Evolutionary conservation across 106 monocot genomes (phyloP), one percentile per base, ranked within the genome.

Genomic region (Platanthera guangdongensis): DNA sequence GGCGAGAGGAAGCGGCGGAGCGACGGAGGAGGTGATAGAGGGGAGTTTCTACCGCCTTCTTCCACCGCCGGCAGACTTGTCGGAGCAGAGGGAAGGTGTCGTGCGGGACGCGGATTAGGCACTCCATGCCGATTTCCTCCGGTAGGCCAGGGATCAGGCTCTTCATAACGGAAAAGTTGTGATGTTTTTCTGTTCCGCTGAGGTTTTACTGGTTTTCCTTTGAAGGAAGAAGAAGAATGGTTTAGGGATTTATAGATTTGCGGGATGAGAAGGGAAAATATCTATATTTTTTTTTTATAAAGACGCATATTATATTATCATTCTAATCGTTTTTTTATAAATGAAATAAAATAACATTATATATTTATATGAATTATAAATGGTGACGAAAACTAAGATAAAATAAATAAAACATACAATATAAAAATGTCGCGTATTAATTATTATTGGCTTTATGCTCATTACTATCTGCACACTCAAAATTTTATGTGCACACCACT

Each of bases 131-230:
- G 6, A 90, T 59, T 48, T 90, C 90, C 30, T 85, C 85, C 14
- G 91, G 91, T 4, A 91, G 39, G 2, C 88, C 91, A 0, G 88
- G 87, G 13, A 91, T 88, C 39, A 90, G 70, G 12, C 75, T 22
- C 21, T 63, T 25, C 63, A 63, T 63, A 19, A 8, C 21, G 55
- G 55, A 14, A 13, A 55, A 55, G 12, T 16, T 7, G 13, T 21
- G 60, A 4, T 63, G 4, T 63, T 63, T 25, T 19, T 21, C n/a
- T 19, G 5, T 63, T 14, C 25, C 19, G 8, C 0, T 21, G 5
- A 19, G 5, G 25, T 63, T 53, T 9, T 9, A 53, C 14, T 63
- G 63, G 63, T 3, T 39, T 39, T 39, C 2, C 39, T 25, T 25
- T 25, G 39, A 39, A 21, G 7, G 63, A n/a, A 18, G 63, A 22